These are phyloP conservation scores for Peronosclerospora sorghi DNA, from an alignment of 352 stramenopile species.

Conservation along the genomic window DNA sequence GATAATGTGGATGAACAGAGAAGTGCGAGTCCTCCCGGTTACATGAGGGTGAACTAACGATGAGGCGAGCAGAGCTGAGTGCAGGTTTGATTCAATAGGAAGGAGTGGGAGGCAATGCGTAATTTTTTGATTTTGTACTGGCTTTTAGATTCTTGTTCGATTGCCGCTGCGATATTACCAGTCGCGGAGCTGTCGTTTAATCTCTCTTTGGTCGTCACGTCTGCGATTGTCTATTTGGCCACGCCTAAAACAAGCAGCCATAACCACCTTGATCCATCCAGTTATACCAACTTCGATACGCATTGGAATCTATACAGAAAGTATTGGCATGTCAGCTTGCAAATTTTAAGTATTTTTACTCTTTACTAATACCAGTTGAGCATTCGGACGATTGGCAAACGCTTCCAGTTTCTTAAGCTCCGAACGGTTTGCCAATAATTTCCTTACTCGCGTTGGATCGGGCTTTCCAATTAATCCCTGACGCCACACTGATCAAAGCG, in stretches of 20 bases:
- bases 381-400: conserved; percentile 49
- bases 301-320: conserved; percentile 52
- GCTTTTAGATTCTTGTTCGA: background rate
- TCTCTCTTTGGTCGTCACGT: conserved; percentile 59
- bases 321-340: background rate
- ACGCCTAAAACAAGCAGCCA: conserved; percentile 56
- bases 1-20: conserved; percentile 1
- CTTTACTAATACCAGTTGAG: conserved; percentile 38
- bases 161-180: conserved; percentile 26
- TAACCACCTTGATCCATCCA: conserved; percentile 79
- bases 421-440: conserved; percentile 58
- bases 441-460: conserved; percentile 55
- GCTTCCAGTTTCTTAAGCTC: conserved; percentile 71
- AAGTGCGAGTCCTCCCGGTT: too few relatives aligned
- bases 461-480: conserved; percentile 63
- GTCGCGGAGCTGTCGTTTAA: conserved; percentile 68
- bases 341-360: background rate
- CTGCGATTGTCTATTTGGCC: conserved; percentile 63
- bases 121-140: conserved; percentile 21
- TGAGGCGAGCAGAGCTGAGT: conserved; percentile 3
- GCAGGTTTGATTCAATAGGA: conserved; percentile 3
- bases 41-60: conserved; percentile 3
- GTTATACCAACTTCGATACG: conserved; percentile 64
- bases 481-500: conserved; percentile 40
- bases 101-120: conserved; percentile 25